Conservation (phyloP, 2,329 filamentous ascomycete species). For the Aspergillus viridinutans region DNA sequence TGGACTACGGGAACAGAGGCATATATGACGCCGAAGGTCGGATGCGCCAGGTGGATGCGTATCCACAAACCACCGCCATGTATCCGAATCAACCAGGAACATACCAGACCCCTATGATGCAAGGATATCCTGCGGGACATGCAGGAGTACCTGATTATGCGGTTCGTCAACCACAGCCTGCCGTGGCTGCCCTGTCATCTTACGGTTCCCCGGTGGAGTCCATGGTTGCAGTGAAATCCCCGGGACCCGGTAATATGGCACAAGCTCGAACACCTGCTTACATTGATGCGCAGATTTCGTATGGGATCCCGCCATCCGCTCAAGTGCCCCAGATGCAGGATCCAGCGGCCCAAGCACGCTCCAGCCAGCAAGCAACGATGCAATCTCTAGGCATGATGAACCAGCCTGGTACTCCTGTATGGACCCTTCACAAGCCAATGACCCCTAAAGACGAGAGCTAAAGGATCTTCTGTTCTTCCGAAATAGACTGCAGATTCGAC, state of each 20-base stretch:
- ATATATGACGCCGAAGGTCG: conserved; percentile 36
- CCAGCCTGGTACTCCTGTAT: conserved; percentile 37
- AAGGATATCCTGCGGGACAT: conserved; percentile 32
- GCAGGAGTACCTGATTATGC: conserved; percentile 33
- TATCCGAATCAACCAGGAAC: conserved; percentile 27
- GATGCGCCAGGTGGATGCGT: conserved; percentile 36
- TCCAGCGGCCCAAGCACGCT: conserved; percentile 28
- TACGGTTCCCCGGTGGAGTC: conserved; percentile 16
- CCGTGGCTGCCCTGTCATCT: conserved; percentile 9
- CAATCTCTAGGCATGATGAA: conserved; percentile 36
- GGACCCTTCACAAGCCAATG: conserved; percentile 24
- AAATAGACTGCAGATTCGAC: conserved; percentile 33
- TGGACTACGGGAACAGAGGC: conserved; percentile 33
- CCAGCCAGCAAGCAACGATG: conserved; percentile 35
- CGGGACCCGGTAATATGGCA: conserved; percentile 13
- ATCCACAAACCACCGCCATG: conserved; percentile 31
- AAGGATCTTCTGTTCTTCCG: conserved; percentile 24
- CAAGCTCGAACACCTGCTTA: conserved; percentile 15
- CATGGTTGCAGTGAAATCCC: conserved; percentile 18
- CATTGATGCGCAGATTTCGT: conserved; percentile 29
- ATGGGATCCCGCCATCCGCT: conserved; percentile 29
- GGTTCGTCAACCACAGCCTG: conserved; percentile 26
- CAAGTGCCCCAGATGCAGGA: conserved; percentile 34
- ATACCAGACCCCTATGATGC: conserved; percentile 34
- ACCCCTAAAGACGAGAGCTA: conserved; percentile 20